Evolutionary conservation across 805 yeast genomes (phyloP).

Genomic region (Phaffomyces antillensis): DNA sequence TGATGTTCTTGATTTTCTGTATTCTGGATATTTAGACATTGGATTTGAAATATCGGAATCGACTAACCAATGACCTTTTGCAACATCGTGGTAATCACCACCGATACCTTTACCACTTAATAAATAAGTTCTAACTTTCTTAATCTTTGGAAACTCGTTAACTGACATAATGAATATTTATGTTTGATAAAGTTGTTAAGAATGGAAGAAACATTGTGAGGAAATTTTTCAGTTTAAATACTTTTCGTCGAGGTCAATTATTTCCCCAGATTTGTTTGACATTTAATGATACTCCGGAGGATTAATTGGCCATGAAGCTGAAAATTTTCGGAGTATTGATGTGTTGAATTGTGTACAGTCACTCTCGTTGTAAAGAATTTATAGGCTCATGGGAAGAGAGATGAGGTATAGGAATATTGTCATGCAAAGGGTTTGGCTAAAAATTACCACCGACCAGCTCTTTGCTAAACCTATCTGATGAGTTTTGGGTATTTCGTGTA

Average conservation of each 20-base stretch:
- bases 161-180: constrained; percentile 14
- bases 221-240: not conserved
- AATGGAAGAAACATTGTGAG: not conserved
- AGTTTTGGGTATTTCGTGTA: too few species aligned
- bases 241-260: not conserved
- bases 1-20: constrained; percentile 36
- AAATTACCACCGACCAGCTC: too few species aligned
- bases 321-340: too few species aligned
- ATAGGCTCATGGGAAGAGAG: too few species aligned
- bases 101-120: constrained; percentile 40
- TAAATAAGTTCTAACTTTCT: constrained; percentile 35
- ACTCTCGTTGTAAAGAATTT: too few species aligned
- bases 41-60: constrained; percentile 42
- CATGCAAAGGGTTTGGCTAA: too few species aligned
- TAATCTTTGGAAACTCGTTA: constrained; percentile 35
- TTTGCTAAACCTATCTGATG: too few species aligned
- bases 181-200: not conserved
- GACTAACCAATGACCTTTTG: constrained; percentile 42
- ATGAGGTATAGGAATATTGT: too few species aligned
- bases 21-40: constrained; percentile 41
- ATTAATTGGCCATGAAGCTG: too few species aligned
- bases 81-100: constrained; percentile 46
- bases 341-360: too few species aligned
- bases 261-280: not conserved
- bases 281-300: too few species aligned